These are phyloP conservation scores for Clathrus columnatus DNA, from an alignment of 768 basidiomycete genomes.

Conservation along the genomic window DNA sequence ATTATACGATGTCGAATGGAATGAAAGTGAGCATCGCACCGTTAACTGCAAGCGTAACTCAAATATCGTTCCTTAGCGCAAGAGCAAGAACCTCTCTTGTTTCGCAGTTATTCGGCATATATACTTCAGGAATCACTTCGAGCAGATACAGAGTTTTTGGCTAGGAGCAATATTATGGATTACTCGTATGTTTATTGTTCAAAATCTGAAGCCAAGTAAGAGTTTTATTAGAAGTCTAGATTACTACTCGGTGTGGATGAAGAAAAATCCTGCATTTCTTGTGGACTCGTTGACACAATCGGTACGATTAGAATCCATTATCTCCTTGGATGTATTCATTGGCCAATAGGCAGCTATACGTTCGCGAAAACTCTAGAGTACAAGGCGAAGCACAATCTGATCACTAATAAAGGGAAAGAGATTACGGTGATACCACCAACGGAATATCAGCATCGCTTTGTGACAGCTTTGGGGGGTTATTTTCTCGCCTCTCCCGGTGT, in stretches of 20 bases:
- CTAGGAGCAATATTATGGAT: conserved; percentile 77
- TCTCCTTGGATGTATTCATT: background rate
- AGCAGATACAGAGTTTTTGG: conserved; percentile 65
- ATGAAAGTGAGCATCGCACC: conserved; percentile 46
- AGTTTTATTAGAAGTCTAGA: conserved; percentile 23
- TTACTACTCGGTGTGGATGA: conserved; percentile 69
- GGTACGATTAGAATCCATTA: conserved; percentile 29
- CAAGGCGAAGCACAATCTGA: conserved; percentile 71
- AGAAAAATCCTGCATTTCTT: conserved; percentile 55
- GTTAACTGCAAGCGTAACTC: background rate
- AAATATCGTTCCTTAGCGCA: conserved; percentile 36
- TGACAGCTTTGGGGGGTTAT: conserved; percentile 62
- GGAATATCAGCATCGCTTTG: conserved; percentile 73
- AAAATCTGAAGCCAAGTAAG: background rate
- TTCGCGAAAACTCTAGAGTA: conserved; percentile 83
- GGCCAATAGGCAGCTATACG: conserved; percentile 59
- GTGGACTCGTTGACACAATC: conserved; percentile 79
- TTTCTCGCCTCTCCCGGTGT: conserved; percentile 70
- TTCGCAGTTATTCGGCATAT: conserved; percentile 66
- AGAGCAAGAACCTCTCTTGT: conserved; percentile 51
- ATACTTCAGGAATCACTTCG: conserved; percentile 60
- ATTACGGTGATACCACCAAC: conserved; percentile 73
- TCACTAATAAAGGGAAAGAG: conserved; percentile 44
- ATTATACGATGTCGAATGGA: conserved; percentile 78
- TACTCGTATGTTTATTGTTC: conserved; percentile 50